Evolutionary conservation across 192 early-diverging fungal species (phyloP).

Genomic region (Allomyces arbusculus): DNA sequence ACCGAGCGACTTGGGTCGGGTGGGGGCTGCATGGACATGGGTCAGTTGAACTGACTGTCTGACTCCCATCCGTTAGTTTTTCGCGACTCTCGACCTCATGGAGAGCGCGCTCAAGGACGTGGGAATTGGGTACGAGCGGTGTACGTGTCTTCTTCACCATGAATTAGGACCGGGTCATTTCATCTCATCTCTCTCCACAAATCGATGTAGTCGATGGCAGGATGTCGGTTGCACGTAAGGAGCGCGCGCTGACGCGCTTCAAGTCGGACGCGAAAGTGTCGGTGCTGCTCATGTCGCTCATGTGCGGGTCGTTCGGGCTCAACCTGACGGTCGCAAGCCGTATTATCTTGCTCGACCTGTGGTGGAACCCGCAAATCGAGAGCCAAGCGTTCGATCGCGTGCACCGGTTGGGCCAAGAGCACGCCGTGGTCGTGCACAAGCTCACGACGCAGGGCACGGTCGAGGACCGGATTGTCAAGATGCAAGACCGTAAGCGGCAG

Average conservation of each 20-base stretch:
- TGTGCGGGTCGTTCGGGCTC: conserved; percentile 49
- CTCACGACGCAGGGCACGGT: conserved; percentile 39
- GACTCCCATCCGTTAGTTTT: conserved; percentile 5
- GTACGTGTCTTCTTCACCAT: conserved; percentile 3
- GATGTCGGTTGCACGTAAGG: too few relatives aligned
- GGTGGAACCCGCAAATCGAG: conserved; percentile 53
- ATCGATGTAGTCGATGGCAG: too few relatives aligned
- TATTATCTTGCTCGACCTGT: conserved; percentile 60
- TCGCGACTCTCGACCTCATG: conserved; percentile 22
- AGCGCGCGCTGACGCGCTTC: too few relatives aligned
- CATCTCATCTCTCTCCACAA: too few relatives aligned
- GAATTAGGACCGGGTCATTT: too few relatives aligned
- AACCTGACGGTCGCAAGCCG: conserved; percentile 45
- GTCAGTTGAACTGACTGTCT: too few relatives aligned
- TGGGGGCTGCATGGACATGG: too few relatives aligned
- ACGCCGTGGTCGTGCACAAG: conserved; percentile 35
- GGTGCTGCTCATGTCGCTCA: conserved; percentile 42
- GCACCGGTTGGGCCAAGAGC: conserved; percentile 50
- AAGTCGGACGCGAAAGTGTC: too few relatives aligned
- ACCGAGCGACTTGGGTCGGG: not conserved
- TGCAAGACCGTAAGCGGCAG: conserved; percentile 38
- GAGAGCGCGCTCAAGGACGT: conserved; percentile 16
- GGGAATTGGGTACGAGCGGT: conserved; percentile 19
- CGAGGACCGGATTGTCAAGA: conserved; percentile 44
- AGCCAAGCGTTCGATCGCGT: conserved; percentile 51